A percentile compares a stretch with the other conserved stretches of the same genome.
phyloP scores from a whole-genome alignment of 345 rosid species.

The Salix dunnii region DNA sequence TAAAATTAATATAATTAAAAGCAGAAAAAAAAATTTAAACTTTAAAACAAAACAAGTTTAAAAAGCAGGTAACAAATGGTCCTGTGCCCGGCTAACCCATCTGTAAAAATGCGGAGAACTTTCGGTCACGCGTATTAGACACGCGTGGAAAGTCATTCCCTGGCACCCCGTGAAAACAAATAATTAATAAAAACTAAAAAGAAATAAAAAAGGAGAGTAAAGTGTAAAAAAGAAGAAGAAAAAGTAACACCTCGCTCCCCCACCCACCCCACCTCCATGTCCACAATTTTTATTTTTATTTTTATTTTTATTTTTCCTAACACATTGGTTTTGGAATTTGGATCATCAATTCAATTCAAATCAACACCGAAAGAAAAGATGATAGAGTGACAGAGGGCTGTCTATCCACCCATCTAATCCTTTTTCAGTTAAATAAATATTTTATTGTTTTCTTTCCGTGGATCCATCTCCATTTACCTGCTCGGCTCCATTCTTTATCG shows the following conservation, averaged over 20 bases:
- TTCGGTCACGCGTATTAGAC: neutral
- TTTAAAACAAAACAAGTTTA: no score
- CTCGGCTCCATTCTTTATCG: neutral
- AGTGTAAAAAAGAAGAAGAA: neutral
- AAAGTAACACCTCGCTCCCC: neutral
- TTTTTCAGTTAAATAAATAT: neutral
- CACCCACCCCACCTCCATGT: conserved; percentile 3
- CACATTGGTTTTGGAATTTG: conserved; percentile 12
- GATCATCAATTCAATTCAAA: conserved; percentile 9
- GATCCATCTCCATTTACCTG: neutral
- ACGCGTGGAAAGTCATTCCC: neutral
- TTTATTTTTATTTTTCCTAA: neutral
- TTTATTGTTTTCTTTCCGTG: neutral
- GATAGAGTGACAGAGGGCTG: neutral
- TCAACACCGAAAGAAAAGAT: neutral
- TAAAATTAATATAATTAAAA: no score
- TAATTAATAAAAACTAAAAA: neutral
- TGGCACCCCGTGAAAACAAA: neutral
- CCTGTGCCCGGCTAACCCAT: no score
- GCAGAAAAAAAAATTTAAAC: no score
- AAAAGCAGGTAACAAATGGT: no score
- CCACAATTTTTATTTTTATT: neutral
- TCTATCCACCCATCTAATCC: neutral
- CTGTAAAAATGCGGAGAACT: neutral
- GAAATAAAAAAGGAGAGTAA: neutral